Evolutionary conservation across 2,329 filamentous ascomycete genomes (phyloP), one percentile per base, ranked within the genome.

Genomic region (Aureobasidium pullulans): DNA sequence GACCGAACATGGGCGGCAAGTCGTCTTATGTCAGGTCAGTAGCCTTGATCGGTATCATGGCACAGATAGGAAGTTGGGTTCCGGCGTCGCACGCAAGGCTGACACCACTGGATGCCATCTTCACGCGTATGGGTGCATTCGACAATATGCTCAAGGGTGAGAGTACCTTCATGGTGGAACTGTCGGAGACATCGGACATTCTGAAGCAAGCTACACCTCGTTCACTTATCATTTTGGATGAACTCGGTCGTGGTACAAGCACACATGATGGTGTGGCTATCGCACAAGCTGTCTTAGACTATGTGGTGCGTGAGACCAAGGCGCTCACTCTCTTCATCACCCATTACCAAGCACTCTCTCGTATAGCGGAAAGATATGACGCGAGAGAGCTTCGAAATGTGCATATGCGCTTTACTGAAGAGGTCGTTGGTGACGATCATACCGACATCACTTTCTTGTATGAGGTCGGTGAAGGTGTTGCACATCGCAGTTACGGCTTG

Each of bases 1-100:
- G 94, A 0, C 94, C 94, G 32, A 99, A 99, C 76, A 99, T 99
- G 94, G 94, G 94, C 67, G 94, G 94, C 60, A 99, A 99, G 71
- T 96, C 90, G n/a, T 94, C 88, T 60, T 99, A 96, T 72, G 93
- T 99, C 23, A 90, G 94, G 57, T 89, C 92, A 65, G 85, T 96
- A 46, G 93, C 94, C 9, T 84, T 99, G 6, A 90, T 97, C 63
- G 84, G 88, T 49, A 92, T 99, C 67, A 92, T 99, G 77, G 91
- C 90, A 7, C 94, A 99, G 70, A 88, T 96, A 64, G 94, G 94
- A 53, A 95, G 89, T 39, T 99, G 92, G 72, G 91, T 99, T 0
- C 94, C 94, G 1, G 93, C 93, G 23, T 79, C 81, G 31, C 80
- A 84, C 2, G 84, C 93, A 29, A 75, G 78, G 3, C 81, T 97